Evolutionary conservation across 2,329 filamentous ascomycete genomes (phyloP), one percentile per base, ranked within the genome.

Genomic region (Botrytis aclada): DNA sequence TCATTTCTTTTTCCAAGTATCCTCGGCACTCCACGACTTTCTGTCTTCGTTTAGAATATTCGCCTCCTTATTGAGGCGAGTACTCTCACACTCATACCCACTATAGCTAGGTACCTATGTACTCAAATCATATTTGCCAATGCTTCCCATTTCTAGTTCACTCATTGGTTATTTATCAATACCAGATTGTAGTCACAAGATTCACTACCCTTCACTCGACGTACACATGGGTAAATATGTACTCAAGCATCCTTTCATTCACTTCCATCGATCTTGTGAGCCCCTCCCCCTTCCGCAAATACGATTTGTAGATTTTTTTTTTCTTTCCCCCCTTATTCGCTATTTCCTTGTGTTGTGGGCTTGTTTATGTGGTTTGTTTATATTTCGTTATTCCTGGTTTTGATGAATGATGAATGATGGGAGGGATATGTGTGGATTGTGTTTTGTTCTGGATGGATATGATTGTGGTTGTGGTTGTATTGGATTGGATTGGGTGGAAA

Each of bases 291-390:
- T 56, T 56, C n/a, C 51, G 7, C n/a, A 1, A 29, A 18, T 29
- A 29, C 6, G 29, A 0, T 7, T 8, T 29, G n/a, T 18, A 56
- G n/a, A 12, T 0, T n/a, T n/a, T 0, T 7, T 29, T 18, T 29
- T 8, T 29, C n/a, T n/a, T n/a, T n/a, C n/a, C n/a, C n/a, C n/a
- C n/a, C n/a, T 54, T 54, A 0, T 18, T 54, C 47, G 47, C 47
- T 51, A 7, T 5, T n/a, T 51, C 4, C 4, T n/a, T 12, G 16
- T 1, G 12, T n/a, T 5, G 12, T 51, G 47, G 12, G 10, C n/a
- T n/a, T n/a, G n/a, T n/a, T n/a, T n/a, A n/a, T n/a, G n/a, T n/a
- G n/a, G n/a, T n/a, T n/a, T n/a, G n/a, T n/a, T n/a, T n/a, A n/a
- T n/a, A n/a, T n/a, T n/a, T n/a, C n/a, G n/a, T n/a, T n/a, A n/a